Evolutionary conservation across 2,329 filamentous ascomycete species (phyloP), one percentile per base, ranked within the genome.

Genomic region (Cladophialophora immunda): DNA sequence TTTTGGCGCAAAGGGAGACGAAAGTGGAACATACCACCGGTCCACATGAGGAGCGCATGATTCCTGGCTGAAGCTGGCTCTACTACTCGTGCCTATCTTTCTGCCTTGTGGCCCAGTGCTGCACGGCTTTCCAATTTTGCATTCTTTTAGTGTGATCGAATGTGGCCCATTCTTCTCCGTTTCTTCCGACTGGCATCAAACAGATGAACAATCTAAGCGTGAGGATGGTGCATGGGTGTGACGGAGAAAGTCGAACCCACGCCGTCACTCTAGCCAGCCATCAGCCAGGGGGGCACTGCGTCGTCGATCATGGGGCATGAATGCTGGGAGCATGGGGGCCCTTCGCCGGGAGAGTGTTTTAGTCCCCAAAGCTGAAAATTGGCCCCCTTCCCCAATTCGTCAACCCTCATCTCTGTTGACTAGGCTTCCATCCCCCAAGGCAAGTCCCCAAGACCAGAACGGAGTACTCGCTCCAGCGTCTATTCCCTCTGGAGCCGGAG

Each of bases 231-330:
- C 45, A 50, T 22, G 45, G 45, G 13, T 50, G 22, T 3, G 30
- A 25, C 45, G 45, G 58, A 25, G 30, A 22, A 61, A 29, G 29
- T 61, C 47, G 45, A 52, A 47, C 29, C 22, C n/a, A 19, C n/a
- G 13, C 50, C 30, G 29, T 61, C 58, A 25, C n/a, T 29, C 30
- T 29, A 36, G 58, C 58, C 58, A 54, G 58, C 58, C 58, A 61
- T 47, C 58, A 38, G 30, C 58, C 19, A 61, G 58, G 58, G 45
- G 50, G 22, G 45, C 25, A 53, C 45, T 61, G 58, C 58, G 58
- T 47, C 30, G 58, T 61, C 58, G 58, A 61, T 61, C 58, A 61
- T 52, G 58, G 58, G 58, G 41, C 52, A 32, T 55, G 25, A 36
- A 2, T 17, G 15, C 41, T 52, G 38, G 41, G 30, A 22, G 34